Evolutionary conservation across 169 alveolate genomes (phyloP).

Genomic region (Plasmodium berghei): DNA sequence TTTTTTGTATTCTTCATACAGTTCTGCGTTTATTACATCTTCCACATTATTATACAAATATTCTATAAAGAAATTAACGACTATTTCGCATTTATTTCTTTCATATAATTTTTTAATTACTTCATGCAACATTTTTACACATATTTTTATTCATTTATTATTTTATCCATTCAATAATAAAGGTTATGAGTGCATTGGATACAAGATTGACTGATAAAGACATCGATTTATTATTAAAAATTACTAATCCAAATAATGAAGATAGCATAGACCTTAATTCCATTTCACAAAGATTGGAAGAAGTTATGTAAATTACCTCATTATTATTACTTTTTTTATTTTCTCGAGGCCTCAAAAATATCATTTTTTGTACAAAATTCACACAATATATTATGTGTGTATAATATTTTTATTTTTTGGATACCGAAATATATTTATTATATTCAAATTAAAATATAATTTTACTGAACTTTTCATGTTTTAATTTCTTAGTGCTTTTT

Average conservation of each 20-base stretch:
- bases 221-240: conserved; percentile 17
- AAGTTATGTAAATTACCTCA: background rate
- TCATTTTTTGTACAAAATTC: too few relatives aligned
- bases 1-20: background rate
- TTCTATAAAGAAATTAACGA: too few relatives aligned
- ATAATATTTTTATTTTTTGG: too few relatives aligned
- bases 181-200: conserved; percentile 64
- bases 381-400: background rate
- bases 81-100: too few relatives aligned
- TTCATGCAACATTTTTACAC: background rate
- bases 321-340: background rate
- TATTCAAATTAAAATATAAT: too few relatives aligned
- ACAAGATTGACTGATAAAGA: conserved; percentile 59
- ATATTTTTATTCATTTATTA: background rate
- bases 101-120: too few relatives aligned
- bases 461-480: too few relatives aligned
- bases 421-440: too few relatives aligned
- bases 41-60: too few relatives aligned
- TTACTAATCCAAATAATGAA: conserved; percentile 51
- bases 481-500: too few relatives aligned
- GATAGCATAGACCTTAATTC: conserved; percentile 39
- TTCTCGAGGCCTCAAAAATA: background rate
- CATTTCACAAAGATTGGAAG: conserved; percentile 21
- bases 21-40: background rate
- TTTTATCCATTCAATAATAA: background rate